phyloP scores from a whole-genome alignment of 257 asterid species.

The Cordia subcordata region DNA sequence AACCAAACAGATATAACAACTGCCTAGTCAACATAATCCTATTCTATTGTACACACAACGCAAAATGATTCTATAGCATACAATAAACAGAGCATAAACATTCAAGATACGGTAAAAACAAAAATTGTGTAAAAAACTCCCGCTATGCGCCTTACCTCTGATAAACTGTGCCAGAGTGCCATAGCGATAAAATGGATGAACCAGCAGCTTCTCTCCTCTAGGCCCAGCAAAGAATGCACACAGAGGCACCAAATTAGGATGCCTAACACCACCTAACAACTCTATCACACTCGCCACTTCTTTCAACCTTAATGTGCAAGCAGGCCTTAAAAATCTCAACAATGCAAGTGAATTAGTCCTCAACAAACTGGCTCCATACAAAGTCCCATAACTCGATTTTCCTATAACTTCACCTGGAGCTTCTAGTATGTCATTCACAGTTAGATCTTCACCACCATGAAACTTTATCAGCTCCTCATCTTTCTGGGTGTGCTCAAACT shows the following conservation, averaged over 20 bases:
- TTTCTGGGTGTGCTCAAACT: slow-evolving; percentile 37
- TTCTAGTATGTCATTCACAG: slow-evolving; percentile 57
- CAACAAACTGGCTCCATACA: slow-evolving; percentile 64
- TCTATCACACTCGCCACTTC: slow-evolving; percentile 60
- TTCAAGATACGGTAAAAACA: too few species aligned
- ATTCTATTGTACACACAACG: too few species aligned
- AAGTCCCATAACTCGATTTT: slow-evolving; percentile 73
- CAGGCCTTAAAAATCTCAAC: slow-evolving; percentile 85
- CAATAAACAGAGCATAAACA: too few species aligned
- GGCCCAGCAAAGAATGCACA: slow-evolving; percentile 81
- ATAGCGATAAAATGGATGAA: slow-evolving; percentile 68
- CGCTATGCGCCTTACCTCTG: slow-evolving; percentile 69
- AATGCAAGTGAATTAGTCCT: slow-evolving; percentile 43
- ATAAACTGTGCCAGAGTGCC: slow-evolving; percentile 72
- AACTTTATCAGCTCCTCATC: slow-evolving; percentile 64
- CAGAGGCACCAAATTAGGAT: slow-evolving; percentile 74
- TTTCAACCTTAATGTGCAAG: slow-evolving; percentile 64
- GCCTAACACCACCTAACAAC: slow-evolving; percentile 70
- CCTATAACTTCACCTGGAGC: slow-evolving; percentile 96
- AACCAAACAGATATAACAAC: too few species aligned
- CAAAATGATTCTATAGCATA: too few species aligned
- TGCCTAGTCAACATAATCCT: too few species aligned
- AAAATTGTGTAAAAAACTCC: too few species aligned
- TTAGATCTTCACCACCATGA: slow-evolving; percentile 63
- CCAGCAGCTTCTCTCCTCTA: slow-evolving; percentile 78